Conservation (phyloP, 805 yeast species). For the Cyberlindnera mississippiensis region DNA sequence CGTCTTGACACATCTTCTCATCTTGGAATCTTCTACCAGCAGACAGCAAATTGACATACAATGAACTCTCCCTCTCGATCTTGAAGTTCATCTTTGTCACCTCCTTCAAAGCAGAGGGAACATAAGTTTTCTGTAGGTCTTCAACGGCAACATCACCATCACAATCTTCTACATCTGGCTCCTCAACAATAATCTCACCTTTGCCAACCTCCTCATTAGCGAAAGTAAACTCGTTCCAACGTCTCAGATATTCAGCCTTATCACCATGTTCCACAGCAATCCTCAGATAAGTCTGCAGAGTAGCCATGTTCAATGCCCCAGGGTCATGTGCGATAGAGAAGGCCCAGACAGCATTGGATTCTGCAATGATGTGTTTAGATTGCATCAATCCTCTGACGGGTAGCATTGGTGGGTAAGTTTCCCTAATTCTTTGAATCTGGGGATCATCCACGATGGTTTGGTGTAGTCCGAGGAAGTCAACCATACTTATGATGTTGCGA, state of each 20-base stretch:
- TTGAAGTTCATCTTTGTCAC: conserved; percentile 9
- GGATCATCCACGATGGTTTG: conserved; percentile 17
- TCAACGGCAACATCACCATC: conserved; percentile 16
- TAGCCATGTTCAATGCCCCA: conserved; percentile 36
- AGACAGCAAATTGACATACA: conserved; percentile 22
- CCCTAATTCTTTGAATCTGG: conserved; percentile 16
- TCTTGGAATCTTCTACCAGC: conserved; percentile 61
- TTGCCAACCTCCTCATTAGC: conserved; percentile 23
- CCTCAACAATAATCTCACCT: conserved; percentile 12
- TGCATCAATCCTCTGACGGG: conserved; percentile 47
- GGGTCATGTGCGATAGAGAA: conserved; percentile 45
- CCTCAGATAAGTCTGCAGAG: conserved; percentile 49
- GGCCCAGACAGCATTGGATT: conserved; percentile 74
- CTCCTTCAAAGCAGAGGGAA: conserved; percentile 14
- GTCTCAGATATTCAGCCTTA: conserved; percentile 33
- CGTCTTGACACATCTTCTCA: conserved; percentile 52
- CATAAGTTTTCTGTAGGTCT: conserved; percentile 14
- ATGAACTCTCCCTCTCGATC: conserved; percentile 19
- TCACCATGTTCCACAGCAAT: conserved; percentile 37
- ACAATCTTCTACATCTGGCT: too few relatives aligned
- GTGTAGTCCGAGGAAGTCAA: conserved; percentile 33
- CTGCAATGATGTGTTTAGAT: conserved; percentile 52
- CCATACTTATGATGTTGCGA: conserved; percentile 40
- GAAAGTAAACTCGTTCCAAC: conserved; percentile 35
- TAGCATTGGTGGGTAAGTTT: conserved; percentile 58